phyloP scores from a whole-genome alignment of 2,329 filamentous ascomycete species.

The Trichoderma sp. region DNA sequence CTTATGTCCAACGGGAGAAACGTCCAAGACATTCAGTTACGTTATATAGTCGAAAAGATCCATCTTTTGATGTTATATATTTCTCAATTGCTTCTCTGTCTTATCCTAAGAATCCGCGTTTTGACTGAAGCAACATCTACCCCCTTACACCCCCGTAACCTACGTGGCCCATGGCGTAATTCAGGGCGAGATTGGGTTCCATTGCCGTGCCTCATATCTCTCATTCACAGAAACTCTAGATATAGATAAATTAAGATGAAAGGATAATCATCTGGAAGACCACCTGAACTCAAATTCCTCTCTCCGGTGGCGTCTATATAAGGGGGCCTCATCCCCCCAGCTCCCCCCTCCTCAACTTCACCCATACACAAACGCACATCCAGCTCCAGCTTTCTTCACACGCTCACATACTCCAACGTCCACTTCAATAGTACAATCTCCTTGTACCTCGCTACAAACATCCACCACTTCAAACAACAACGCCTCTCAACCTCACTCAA shows the following conservation, averaged over 20 bases:
- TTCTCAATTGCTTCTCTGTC: neutral
- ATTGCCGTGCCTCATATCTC: neutral
- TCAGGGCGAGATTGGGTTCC: neutral
- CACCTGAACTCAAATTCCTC: neutral
- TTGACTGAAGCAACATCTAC: neutral
- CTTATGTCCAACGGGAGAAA: neutral
- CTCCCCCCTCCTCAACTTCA: neutral
- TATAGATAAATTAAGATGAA: neutral
- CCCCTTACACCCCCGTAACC: neutral
- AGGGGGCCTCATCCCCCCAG: neutral
- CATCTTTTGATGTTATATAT: neutral
- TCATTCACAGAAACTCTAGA: neutral
- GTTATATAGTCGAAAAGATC: neutral
- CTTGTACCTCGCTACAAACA: neutral
- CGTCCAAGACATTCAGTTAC: neutral
- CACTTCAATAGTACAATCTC: neutral
- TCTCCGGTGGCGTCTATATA: neutral
- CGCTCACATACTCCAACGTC: neutral
- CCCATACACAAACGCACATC: neutral
- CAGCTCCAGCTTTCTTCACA: neutral
- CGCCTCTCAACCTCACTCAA: neutral
- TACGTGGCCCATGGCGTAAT: neutral
- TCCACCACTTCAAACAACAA: neutral
- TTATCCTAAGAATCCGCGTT: neutral
- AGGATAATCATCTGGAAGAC: neutral